A percentile compares a stretch with the other conserved stretches of the same genome.
These are phyloP conservation scores for Phaeosphaeriaceae sp. DNA, from an alignment of 2,329 filamentous ascomycete species.

Conservation along the genomic window DNA sequence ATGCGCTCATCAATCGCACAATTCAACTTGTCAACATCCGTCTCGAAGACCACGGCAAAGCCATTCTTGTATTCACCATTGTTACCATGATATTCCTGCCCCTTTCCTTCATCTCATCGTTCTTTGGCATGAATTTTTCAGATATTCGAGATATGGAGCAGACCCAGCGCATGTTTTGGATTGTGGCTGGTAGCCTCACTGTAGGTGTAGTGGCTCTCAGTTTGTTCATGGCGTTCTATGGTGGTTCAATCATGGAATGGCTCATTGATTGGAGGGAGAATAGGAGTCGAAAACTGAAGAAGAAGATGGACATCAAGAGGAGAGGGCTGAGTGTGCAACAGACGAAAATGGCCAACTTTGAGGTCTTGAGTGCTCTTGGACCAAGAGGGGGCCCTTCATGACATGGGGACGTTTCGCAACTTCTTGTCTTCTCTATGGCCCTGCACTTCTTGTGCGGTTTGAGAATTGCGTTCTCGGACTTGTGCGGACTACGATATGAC, in stretches of 20 bases:
- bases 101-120: conserved; percentile 52
- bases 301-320: conserved; percentile 7
- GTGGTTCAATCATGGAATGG: conserved; percentile 46
- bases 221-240: conserved; percentile 52
- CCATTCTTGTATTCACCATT: conserved; percentile 54
- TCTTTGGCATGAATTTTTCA: conserved; percentile 54
- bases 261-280: conserved; percentile 47
- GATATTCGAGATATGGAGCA: conserved; percentile 51
- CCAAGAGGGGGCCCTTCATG: background rate
- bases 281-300: conserved; percentile 20
- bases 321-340: conserved; percentile 4
- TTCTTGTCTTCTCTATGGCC: background rate
- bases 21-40: conserved; percentile 56
- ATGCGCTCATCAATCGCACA: conserved; percentile 52
- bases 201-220: conserved; percentile 47
- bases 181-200: conserved; percentile 48
- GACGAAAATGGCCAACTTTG: conserved; percentile 24
- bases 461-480: no score
- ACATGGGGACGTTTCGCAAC: background rate
- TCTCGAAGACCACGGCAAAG: conserved; percentile 54
- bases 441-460: background rate
- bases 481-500: no score
- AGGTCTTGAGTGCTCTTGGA: background rate
- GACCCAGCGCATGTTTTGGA: conserved; percentile 51
- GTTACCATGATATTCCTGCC: conserved; percentile 55